Conservation (phyloP, 495 filamentous ascomycete species). For the Haplographium delicatum region DNA sequence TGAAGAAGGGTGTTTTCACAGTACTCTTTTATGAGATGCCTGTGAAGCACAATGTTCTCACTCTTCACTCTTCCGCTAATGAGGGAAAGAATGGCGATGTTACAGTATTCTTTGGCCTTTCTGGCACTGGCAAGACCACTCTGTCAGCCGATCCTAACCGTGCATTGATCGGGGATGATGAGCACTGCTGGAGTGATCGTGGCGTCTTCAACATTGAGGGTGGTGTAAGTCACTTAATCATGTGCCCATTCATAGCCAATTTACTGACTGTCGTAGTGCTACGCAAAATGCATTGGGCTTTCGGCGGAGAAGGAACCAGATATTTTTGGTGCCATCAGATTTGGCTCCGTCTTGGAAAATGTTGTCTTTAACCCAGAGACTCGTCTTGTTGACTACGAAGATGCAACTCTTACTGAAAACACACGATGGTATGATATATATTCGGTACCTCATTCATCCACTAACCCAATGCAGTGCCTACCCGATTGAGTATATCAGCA, state of each 20-base stretch:
- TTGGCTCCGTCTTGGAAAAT: slow-evolving; percentile 97
- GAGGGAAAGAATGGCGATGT: slow-evolving; percentile 85
- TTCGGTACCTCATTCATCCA: no score
- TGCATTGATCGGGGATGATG: slow-evolving; percentile 93
- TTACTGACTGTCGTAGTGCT: slow-evolving; percentile 49
- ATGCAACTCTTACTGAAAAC: slow-evolving; percentile 93
- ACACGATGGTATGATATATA: no score
- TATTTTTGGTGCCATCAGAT: slow-evolving; percentile 94
- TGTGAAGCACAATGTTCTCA: slow-evolving; percentile 97
- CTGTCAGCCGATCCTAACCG: slow-evolving; percentile 96
- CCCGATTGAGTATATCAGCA: slow-evolving; percentile 97
- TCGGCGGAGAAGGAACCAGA: slow-evolving; percentile 98
- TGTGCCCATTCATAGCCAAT: not conserved
- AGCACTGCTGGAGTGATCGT: slow-evolving; percentile 97
- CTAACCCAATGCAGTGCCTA: no score
- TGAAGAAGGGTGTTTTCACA: slow-evolving; percentile 99
- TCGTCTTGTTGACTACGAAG: slow-evolving; percentile 90
- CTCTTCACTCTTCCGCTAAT: slow-evolving; percentile 92
- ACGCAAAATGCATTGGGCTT: slow-evolving; percentile 97
- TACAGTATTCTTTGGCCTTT: slow-evolving; percentile 98
- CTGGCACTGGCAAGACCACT: slow-evolving; percentile 97
- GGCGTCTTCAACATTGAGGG: slow-evolving; percentile 99
- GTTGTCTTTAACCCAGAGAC: slow-evolving; percentile 92
- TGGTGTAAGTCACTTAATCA: slow-evolving; percentile 38
- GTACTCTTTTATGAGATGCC: slow-evolving; percentile 99